Conservation (phyloP, 108 stramenopile species). For the Epipyxis sp. region DNA sequence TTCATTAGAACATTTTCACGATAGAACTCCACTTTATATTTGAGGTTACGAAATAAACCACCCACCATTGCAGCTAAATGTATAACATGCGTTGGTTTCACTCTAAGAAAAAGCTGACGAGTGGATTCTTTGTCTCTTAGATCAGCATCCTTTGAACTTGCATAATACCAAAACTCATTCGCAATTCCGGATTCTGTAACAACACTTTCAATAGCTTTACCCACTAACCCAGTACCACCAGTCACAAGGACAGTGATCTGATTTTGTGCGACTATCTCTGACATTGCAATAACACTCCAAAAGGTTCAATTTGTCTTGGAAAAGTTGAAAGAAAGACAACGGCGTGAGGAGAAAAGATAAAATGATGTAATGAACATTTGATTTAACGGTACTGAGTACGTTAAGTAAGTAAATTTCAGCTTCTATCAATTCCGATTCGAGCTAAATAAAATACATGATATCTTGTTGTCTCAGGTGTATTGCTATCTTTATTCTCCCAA, state of each 20-base stretch:
- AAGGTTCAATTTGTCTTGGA: no score
- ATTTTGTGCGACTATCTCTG: no score
- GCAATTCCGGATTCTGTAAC: constrained; percentile 32
- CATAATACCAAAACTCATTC: not conserved
- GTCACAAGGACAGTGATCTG: constrained; percentile 83
- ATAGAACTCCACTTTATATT: constrained; percentile 88
- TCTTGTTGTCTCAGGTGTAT: no score
- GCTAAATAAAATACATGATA: no score
- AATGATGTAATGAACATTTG: no score
- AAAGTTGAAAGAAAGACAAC: no score
- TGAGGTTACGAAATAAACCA: constrained; percentile 82
- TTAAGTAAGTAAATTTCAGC: no score
- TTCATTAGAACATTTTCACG: constrained; percentile 94
- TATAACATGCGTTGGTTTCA: constrained; percentile 92
- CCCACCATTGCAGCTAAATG: constrained; percentile 98
- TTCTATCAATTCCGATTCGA: no score
- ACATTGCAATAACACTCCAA: no score
- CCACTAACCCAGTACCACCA: constrained; percentile 94
- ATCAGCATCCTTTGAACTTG: constrained; percentile 41
- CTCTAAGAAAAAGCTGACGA: constrained; percentile 84
- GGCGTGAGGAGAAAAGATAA: no score
- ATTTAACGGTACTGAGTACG: no score
- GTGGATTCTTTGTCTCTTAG: constrained; percentile 62
- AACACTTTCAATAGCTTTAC: constrained; percentile 79
- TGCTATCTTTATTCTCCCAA: no score